Conservation (phyloP, 768 basidiomycete species). For the Suillus paluster region DNA sequence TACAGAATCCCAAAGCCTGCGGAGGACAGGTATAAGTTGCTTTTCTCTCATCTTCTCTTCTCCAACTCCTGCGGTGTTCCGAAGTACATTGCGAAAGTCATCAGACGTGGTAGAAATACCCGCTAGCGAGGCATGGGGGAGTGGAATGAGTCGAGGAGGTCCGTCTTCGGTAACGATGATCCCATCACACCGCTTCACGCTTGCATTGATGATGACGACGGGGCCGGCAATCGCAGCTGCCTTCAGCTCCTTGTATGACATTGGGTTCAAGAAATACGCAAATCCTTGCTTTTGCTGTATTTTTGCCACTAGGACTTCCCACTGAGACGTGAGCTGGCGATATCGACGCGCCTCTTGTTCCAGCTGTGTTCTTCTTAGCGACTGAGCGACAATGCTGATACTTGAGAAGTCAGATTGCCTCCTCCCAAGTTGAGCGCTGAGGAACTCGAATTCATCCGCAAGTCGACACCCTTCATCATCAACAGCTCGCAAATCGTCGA, state of each 20-base stretch:
- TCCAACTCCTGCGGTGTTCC: constrained; percentile 12
- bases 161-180: constrained; percentile 34
- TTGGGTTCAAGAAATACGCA: constrained; percentile 33
- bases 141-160: constrained; percentile 24
- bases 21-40: constrained; percentile 15
- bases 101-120: constrained; percentile 15
- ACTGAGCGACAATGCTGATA: constrained; percentile 1
- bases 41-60: constrained; percentile 30
- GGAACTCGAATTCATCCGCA: constrained; percentile 30
- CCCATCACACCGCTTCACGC: constrained; percentile 40
- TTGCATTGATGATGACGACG: constrained; percentile 42
- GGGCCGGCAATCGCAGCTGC: constrained; percentile 32
- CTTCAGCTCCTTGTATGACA: constrained; percentile 21
- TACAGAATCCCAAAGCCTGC: constrained; percentile 30
- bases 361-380: constrained; percentile 2
- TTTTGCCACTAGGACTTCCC: constrained; percentile 22
- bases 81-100: constrained; percentile 12
- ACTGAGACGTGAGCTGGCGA: constrained; percentile 18
- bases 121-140: constrained; percentile 17
- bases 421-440: constrained; percentile 19
- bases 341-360: constrained; percentile 24
- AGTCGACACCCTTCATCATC: constrained; percentile 20
- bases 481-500: constrained; percentile 25
- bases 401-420: background rate
- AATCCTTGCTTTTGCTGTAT: constrained; percentile 33